These are phyloP conservation scores for Clarireedia hainanense DNA, from an alignment of 2,329 filamentous ascomycete genomes.

Conservation along the genomic window DNA sequence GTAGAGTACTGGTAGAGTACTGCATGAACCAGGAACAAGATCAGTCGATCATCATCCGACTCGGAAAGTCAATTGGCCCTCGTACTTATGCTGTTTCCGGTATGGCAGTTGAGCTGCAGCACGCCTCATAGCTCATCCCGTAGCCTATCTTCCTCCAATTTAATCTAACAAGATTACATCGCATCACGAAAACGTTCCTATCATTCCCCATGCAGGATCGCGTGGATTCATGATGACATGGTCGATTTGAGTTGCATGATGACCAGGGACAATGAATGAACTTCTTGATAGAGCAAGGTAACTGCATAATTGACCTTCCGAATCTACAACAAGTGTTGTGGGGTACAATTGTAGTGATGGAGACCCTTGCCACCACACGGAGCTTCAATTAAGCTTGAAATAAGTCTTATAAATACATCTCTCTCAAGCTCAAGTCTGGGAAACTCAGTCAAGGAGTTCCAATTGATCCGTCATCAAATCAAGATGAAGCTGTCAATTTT, in stretches of 20 bases:
- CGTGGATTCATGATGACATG: not conserved
- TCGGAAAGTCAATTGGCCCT: no score
- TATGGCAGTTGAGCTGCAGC: no score
- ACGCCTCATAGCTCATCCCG: no score
- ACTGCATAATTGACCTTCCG: slow-evolving; percentile 6
- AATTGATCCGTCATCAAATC: not conserved
- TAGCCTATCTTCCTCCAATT: no score
- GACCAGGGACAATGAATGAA: not conserved
- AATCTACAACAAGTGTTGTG: slow-evolving; percentile 7
- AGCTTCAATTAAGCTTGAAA: not conserved
- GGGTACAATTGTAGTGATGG: not conserved
- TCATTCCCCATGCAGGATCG: not conserved
- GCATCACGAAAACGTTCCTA: not conserved
- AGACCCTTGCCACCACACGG: not conserved
- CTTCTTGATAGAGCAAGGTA: slow-evolving; percentile 3
- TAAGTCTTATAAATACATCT: not conserved
- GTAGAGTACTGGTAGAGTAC: no score
- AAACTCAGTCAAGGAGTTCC: not conserved
- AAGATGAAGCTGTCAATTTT: slow-evolving; percentile 4
- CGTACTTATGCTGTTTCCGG: no score
- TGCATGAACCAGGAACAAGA: no score
- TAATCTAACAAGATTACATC: no score
- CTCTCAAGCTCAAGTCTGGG: not conserved
- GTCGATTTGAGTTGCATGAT: not conserved
- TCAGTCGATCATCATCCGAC: no score